phyloP scores from a whole-genome alignment of 1,284 basidiomycete species.

The Tremellales sp. region DNA sequence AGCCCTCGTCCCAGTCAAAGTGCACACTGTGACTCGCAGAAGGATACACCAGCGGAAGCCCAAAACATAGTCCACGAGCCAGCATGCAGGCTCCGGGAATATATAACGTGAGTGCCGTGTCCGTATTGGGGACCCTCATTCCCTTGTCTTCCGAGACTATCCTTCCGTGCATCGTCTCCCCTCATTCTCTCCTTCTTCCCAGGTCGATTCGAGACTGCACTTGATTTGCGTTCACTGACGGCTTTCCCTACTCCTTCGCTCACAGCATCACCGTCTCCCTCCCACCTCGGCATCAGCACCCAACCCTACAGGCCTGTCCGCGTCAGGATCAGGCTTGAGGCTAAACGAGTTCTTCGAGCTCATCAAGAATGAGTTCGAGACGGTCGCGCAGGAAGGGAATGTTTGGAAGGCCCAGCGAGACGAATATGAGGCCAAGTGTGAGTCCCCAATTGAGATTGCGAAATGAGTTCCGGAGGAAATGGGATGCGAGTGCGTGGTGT shows the following conservation, averaged over 20 bases:
- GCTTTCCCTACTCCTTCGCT: too few species aligned
- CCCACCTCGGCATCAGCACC: constrained; percentile 29
- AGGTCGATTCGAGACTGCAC: too few species aligned
- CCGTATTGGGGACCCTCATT: not conserved
- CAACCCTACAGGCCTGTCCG: constrained; percentile 23
- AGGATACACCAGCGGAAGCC: too few species aligned
- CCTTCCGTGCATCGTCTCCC: not conserved
- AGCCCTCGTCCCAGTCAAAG: too few species aligned
- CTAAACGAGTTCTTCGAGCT: constrained; percentile 77
- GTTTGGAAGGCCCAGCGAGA: constrained; percentile 74
- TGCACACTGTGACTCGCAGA: too few species aligned
- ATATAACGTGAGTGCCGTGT: constrained; percentile 34
- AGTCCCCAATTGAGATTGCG: constrained; percentile 25
- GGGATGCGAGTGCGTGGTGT: not conserved
- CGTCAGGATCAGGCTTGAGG: constrained; percentile 40
- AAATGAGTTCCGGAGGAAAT: not conserved
- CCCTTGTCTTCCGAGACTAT: not conserved
- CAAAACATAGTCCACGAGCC: too few species aligned
- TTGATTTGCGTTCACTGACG: too few species aligned
- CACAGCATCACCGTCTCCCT: constrained; percentile 45
- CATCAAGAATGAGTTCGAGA: constrained; percentile 82
- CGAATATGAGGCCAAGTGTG: constrained; percentile 84
- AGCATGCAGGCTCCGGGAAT: constrained; percentile 43
- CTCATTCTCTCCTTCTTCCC: not conserved
- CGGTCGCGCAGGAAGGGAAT: constrained; percentile 64